Conservation (phyloP, 2,329 filamentous ascomycete genomes). For the Arthrobotrys iridis region DNA sequence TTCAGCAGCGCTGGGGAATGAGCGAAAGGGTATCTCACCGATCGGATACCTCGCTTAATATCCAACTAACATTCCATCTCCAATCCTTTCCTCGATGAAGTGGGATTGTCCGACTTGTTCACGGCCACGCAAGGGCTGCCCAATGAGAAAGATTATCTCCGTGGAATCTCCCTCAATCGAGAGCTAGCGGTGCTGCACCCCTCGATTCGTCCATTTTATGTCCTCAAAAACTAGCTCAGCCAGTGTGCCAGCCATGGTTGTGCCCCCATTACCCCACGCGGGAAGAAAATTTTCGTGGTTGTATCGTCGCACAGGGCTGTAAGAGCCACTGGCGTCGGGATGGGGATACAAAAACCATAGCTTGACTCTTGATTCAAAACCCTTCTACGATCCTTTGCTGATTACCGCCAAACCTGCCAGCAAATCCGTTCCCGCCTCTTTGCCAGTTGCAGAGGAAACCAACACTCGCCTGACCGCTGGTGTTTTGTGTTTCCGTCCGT, state of each 20-base stretch:
- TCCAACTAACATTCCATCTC: conserved; percentile 29
- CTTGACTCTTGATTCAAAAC: conserved; percentile 12
- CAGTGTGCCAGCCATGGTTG: conserved; percentile 15
- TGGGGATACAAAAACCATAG: conserved; percentile 48
- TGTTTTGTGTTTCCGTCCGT: conserved; percentile 53
- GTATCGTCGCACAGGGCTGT: conserved; percentile 25
- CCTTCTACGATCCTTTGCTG: neutral
- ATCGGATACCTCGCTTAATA: conserved; percentile 35
- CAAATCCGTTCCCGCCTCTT: conserved; percentile 8
- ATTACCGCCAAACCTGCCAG: conserved; percentile 30
- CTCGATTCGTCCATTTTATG: conserved; percentile 30
- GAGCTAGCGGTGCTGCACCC: conserved; percentile 29
- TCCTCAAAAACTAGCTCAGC: conserved; percentile 33
- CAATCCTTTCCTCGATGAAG: neutral
- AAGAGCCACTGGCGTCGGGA: neutral
- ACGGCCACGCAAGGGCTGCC: conserved; percentile 42
- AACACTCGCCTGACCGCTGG: conserved; percentile 34
- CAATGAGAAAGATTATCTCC: conserved; percentile 22
- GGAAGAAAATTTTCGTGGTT: neutral
- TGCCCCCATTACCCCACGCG: conserved; percentile 36
- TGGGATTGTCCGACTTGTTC: conserved; percentile 8
- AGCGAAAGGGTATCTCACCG: conserved; percentile 4
- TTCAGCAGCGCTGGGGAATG: conserved; percentile 16
- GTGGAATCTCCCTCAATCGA: conserved; percentile 51
- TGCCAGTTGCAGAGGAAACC: conserved; percentile 29